These are phyloP conservation scores for Tolypocladium sp. DNA, from an alignment of 2,329 filamentous ascomycete genomes.

Conservation along the genomic window DNA sequence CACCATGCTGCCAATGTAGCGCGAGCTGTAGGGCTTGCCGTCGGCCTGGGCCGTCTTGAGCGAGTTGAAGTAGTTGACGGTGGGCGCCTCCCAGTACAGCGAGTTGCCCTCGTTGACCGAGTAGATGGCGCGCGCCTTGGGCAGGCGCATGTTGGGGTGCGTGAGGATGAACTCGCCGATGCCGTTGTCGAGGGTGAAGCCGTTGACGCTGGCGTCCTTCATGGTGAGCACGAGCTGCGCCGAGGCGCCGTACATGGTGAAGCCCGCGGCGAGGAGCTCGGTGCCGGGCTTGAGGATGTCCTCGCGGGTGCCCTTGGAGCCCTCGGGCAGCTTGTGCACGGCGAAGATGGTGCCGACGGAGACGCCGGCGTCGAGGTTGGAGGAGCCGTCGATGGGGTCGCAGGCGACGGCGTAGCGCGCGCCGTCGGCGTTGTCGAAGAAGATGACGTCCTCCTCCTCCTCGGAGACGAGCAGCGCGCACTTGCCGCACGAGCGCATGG, in stretches of 20 bases:
- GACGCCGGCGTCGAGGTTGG: constrained; percentile 94
- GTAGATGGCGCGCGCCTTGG: constrained; percentile 77
- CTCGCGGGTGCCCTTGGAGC: constrained; percentile 64
- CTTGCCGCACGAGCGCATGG: constrained; percentile 88
- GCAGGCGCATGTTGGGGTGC: constrained; percentile 88
- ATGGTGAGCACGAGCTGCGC: constrained; percentile 96
- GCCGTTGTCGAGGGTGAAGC: constrained; percentile 94
- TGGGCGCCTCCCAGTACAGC: constrained; percentile 86
- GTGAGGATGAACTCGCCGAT: constrained; percentile 98
- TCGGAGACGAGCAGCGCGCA: constrained; percentile 93
- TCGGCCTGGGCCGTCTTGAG: constrained; percentile 69
- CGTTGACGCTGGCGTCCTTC: constrained; percentile 85
- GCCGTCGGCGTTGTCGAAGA: constrained; percentile 67
- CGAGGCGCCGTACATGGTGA: constrained; percentile 99
- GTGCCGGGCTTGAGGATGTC: constrained; percentile 85
- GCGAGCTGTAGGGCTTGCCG: constrained; percentile 84
- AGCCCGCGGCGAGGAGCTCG: constrained; percentile 88
- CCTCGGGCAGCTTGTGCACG: constrained; percentile 80
- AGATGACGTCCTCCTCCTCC: constrained; percentile 89
- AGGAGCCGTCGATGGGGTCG: constrained; percentile 95
- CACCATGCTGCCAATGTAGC: constrained; percentile 98
- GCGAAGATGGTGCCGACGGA: constrained; percentile 97
- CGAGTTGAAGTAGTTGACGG: constrained; percentile 80
- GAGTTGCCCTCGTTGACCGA: constrained; percentile 98
- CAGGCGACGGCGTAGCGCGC: constrained; percentile 92